Conservation (phyloP, 2,329 filamentous ascomycete genomes). For the Cladosporium halotolerans region DNA sequence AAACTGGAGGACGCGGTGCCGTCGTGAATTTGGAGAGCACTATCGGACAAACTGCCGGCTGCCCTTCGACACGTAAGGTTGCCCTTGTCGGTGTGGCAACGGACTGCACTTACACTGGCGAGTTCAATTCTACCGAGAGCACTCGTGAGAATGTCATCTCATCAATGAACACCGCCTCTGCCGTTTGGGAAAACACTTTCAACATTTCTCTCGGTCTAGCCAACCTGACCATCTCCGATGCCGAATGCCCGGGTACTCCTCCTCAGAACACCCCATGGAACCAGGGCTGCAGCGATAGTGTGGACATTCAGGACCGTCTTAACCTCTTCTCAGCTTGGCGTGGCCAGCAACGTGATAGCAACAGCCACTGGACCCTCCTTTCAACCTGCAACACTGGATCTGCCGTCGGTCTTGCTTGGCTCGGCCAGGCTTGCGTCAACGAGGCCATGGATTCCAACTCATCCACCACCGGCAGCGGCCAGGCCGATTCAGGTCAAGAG, state of each 20-base stretch:
- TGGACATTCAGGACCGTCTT: slow-evolving; percentile 68
- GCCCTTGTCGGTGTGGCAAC: slow-evolving; percentile 87
- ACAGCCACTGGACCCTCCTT: slow-evolving; percentile 90
- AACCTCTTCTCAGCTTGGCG: slow-evolving; percentile 88
- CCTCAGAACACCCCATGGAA: slow-evolving; percentile 75
- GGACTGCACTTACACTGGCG: slow-evolving; percentile 78
- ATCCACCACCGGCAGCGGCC: slow-evolving; percentile 33
- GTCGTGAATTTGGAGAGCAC: slow-evolving; percentile 70
- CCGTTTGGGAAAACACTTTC: slow-evolving; percentile 82
- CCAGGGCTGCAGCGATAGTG: slow-evolving; percentile 56
- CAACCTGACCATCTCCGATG: slow-evolving; percentile 72
- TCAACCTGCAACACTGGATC: slow-evolving; percentile 74
- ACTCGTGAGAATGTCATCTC: slow-evolving; percentile 70
- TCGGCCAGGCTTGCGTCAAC: slow-evolving; percentile 72
- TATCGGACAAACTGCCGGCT: slow-evolving; percentile 79
- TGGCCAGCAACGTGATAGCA: slow-evolving; percentile 66
- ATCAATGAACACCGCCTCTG: slow-evolving; percentile 79
- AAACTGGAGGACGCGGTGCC: slow-evolving; percentile 66
- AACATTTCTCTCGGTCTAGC: slow-evolving; percentile 89
- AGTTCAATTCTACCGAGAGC: slow-evolving; percentile 61
- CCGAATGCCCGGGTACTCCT: slow-evolving; percentile 65
- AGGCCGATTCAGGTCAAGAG: slow-evolving; percentile 42
- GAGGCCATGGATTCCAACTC: slow-evolving; percentile 45
- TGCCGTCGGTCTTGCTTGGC: slow-evolving; percentile 88
- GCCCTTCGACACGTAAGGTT: slow-evolving; percentile 82